Conservation (phyloP, 495 filamentous ascomycete genomes). For the Hyaloscypha bicolor region DNA sequence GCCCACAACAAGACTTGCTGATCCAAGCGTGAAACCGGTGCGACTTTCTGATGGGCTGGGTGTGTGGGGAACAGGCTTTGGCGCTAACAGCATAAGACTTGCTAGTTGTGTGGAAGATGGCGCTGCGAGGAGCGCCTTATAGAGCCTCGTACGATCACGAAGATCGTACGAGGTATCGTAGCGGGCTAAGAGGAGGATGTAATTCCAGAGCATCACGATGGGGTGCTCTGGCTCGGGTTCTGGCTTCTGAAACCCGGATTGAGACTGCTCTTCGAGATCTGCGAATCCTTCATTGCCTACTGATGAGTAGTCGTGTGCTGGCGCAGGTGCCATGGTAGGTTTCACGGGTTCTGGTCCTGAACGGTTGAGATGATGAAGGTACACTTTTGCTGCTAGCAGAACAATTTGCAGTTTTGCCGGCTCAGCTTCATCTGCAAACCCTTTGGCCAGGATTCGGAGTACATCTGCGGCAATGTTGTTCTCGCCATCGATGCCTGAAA, state of each 20-base stretch:
- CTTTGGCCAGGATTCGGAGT: conserved; percentile 82
- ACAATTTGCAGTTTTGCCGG: conserved; percentile 88
- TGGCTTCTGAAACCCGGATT: conserved; percentile 31
- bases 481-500: conserved; percentile 73
- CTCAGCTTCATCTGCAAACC: conserved; percentile 82
- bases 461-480: conserved; percentile 93
- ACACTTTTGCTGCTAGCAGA: conserved; percentile 90
- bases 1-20: conserved; percentile 81
- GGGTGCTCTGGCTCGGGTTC: conserved; percentile 59
- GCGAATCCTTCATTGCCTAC: conserved; percentile 29
- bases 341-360: conserved; percentile 49
- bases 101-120: conserved; percentile 82
- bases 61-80: conserved; percentile 87
- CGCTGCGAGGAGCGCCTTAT: conserved; percentile 76
- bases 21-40: conserved; percentile 76
- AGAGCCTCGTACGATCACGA: conserved; percentile 85
- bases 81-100: conserved; percentile 84
- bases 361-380: conserved; percentile 82
- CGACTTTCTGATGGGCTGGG: conserved; percentile 82
- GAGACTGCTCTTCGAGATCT: conserved; percentile 32
- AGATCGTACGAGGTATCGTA: conserved; percentile 96
- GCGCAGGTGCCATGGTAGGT: conserved; percentile 11
- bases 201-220: conserved; percentile 76
- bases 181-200: conserved; percentile 80
- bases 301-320: conserved; percentile 29